A percentile compares a stretch with the other conserved stretches of the same genome.
These are phyloP conservation scores for Erucastrum elatum DNA, from an alignment of 345 rosid genomes.

Conservation along the genomic window DNA sequence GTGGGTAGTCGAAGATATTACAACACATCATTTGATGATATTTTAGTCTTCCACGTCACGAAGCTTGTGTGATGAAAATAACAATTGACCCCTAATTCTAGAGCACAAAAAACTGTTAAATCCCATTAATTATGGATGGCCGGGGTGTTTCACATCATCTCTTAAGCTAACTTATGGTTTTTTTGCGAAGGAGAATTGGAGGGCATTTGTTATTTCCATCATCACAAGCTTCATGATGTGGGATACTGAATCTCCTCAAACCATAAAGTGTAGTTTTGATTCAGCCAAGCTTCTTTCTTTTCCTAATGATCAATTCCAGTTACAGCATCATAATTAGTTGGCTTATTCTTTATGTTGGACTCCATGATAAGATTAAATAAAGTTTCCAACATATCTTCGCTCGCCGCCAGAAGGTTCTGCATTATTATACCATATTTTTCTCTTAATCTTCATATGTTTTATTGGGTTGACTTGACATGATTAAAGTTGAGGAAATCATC, in stretches of 20 bases:
- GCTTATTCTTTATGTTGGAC: neutral
- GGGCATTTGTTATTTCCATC: neutral
- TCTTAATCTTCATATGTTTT: neutral
- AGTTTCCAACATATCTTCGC: neutral
- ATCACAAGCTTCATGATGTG: neutral
- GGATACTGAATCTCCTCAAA: neutral
- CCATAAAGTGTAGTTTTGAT: neutral
- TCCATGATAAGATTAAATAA: neutral
- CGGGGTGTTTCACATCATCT: neutral
- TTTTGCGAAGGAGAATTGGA: neutral
- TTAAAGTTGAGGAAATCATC: neutral
- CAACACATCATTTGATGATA: neutral
- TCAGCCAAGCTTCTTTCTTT: neutral
- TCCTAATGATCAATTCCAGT: neutral
- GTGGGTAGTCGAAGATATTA: neutral
- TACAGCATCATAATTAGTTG: neutral
- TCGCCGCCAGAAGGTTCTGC: neutral
- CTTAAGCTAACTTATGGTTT: too few species aligned
- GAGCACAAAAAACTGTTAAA: neutral
- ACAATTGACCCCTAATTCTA: neutral
- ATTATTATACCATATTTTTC: neutral
- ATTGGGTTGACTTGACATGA: neutral
- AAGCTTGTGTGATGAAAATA: neutral
- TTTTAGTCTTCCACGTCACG: neutral
- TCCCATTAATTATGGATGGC: neutral